These are phyloP conservation scores for Plantago coronopus DNA, from an alignment of 305 asterid species.

Conservation along the genomic window DNA sequence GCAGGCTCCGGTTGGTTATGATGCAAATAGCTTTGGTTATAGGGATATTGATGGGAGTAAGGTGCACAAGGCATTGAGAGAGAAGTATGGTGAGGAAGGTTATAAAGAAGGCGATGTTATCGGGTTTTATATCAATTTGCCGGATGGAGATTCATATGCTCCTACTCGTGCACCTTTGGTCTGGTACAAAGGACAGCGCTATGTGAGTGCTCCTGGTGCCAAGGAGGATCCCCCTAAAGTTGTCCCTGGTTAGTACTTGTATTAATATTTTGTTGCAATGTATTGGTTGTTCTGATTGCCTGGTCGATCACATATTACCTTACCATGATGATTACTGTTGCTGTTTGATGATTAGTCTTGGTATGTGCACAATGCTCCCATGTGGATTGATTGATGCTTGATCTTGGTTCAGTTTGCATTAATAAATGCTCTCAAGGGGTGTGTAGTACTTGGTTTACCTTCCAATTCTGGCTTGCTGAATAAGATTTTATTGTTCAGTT, in stretches of 20 bases:
- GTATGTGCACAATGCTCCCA: slow-evolving; percentile 2
- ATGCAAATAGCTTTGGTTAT: slow-evolving; percentile 83
- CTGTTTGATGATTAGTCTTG: neutral
- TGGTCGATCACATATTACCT: neutral
- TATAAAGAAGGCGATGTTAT: slow-evolving; percentile 85
- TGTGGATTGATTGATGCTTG: neutral
- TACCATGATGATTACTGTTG: slow-evolving; percentile 5
- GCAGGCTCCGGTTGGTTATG: slow-evolving; percentile 97
- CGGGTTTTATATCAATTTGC: slow-evolving; percentile 83
- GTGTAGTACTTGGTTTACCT: too few relatives aligned
- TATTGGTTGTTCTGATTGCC: slow-evolving; percentile 7
- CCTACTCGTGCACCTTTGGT: slow-evolving; percentile 73
- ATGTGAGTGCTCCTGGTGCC: slow-evolving; percentile 55
- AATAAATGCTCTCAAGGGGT: too few relatives aligned
- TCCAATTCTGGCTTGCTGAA: too few relatives aligned
- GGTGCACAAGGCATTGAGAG: slow-evolving; percentile 91
- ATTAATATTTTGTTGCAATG: neutral
- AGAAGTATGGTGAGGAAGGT: slow-evolving; percentile 77
- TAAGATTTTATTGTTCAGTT: too few relatives aligned
- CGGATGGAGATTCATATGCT: slow-evolving; percentile 63
- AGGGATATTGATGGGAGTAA: slow-evolving; percentile 92
- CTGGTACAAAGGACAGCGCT: slow-evolving; percentile 93
- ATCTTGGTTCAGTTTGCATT: too few relatives aligned
- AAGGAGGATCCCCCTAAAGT: slow-evolving; percentile 80
- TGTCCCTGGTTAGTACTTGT: slow-evolving; percentile 66